Evolutionary conservation across 2,329 filamentous ascomycete genomes (phyloP), one percentile per base, ranked within the genome.

Genomic region (Ophiocordyceps sinensis): DNA sequence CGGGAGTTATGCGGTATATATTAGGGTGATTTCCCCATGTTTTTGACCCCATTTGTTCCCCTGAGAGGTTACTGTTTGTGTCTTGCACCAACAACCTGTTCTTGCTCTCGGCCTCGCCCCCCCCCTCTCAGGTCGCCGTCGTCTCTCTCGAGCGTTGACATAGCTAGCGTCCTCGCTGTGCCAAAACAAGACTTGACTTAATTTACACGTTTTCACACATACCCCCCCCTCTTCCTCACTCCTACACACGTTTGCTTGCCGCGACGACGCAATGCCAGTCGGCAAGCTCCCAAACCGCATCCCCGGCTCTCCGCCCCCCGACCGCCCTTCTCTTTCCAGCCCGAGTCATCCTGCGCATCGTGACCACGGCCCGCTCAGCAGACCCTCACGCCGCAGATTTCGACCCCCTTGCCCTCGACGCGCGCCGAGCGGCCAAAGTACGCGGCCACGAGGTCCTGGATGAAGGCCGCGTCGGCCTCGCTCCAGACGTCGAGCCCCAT

Each of bases 401-500:
- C 78, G 2, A 87, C 67, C n/a, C 73, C 74, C 53, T 77, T 78
- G 30, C 76, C 75, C 55, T 84, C 74, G 17, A 85, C 73, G 48
- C 69, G 68, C 10, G 77, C 77, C 37, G 67, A 59, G 14, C 79
- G 65, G 28, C 67, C 75, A 60, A 85, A 87, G 61, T 85, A 89
- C 47, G 73, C 61, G 46, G 59, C 67, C 36, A 75, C 64, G 39
- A 83, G 64, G 41, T 79, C 77, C 46, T 64, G 64, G 14, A 85
- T 71, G 53, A 88, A 89, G 3, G 65, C 65, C n/a, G 73, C 74
- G 54, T 89, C 85, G 14, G 66, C 66, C 28, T 71, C 66, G 54
- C 81, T 87, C 83, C 84, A 91, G 1, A 79, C 68, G 51, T 91
- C 85, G 17, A 91, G 68, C 0, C 85, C 85, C 77, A 89, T 82